These are phyloP conservation scores for Hordeum vulgare DNA, from an alignment of 176 grass and related monocot species.

Conservation along the genomic window DNA sequence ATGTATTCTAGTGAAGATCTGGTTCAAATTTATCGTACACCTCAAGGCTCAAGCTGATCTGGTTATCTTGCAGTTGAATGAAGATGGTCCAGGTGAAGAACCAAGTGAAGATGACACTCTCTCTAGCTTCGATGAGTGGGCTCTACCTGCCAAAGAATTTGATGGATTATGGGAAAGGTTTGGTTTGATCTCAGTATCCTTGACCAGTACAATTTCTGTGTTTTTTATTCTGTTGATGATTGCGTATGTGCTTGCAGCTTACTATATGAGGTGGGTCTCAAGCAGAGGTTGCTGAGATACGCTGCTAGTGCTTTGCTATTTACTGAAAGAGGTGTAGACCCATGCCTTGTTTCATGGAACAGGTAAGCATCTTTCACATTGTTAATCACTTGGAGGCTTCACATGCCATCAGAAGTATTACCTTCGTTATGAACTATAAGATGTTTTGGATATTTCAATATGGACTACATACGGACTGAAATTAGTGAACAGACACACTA, in stretches of 20 bases:
- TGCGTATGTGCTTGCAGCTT: constrained; percentile 52
- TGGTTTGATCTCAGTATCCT: neutral
- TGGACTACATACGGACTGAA: too few relatives aligned
- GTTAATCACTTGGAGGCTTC: constrained; percentile 2
- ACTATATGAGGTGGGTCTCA: constrained; percentile 96
- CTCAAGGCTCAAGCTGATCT: constrained; percentile 7
- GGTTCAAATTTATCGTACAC: constrained; percentile 3
- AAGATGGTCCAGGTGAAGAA: constrained; percentile 98
- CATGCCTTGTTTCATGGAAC: constrained; percentile 97
- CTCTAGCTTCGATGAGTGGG: constrained; percentile 93
- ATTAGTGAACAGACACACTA: too few relatives aligned
- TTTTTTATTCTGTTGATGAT: constrained; percentile 18
- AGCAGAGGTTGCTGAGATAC: constrained; percentile 90
- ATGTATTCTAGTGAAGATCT: neutral
- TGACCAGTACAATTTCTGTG: neutral
- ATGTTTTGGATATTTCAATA: too few relatives aligned
- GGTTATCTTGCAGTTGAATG: constrained; percentile 56
- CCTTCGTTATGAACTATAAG: too few relatives aligned
- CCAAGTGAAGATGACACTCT: constrained; percentile 82
- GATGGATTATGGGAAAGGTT: constrained; percentile 99
- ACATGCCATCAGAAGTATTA: neutral
- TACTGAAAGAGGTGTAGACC: constrained; percentile 85
- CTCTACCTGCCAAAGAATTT: constrained; percentile 91
- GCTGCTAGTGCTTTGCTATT: constrained; percentile 95
- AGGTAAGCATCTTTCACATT: constrained; percentile 42